Conservation (phyloP, 768 basidiomycete species). For the Rhodocollybia butyracea region DNA sequence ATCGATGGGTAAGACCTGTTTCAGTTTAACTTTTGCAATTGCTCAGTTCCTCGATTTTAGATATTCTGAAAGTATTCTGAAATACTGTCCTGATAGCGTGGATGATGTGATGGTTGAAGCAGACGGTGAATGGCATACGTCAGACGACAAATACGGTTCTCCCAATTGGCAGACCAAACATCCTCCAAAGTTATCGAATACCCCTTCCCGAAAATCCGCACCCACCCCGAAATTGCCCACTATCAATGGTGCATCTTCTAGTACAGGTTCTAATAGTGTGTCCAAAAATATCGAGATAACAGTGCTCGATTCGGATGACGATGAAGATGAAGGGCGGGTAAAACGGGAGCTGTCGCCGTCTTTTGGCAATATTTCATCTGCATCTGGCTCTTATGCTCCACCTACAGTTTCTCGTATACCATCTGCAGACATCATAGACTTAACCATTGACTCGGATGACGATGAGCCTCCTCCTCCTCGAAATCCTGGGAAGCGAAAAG, state of each 20-base stretch:
- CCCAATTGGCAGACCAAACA: constrained; percentile 62
- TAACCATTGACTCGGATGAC: constrained; percentile 79
- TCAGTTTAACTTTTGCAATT: background rate
- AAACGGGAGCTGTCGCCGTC: constrained; percentile 75
- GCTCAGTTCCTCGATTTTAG: constrained; percentile 38
- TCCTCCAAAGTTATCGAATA: constrained; percentile 26
- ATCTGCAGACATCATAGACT: constrained; percentile 68
- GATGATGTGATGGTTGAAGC: constrained; percentile 95
- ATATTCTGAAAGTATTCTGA: constrained; percentile 85
- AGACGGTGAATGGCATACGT: constrained; percentile 94
- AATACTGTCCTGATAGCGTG: constrained; percentile 68
- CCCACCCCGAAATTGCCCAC: constrained; percentile 10
- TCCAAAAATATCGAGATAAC: constrained; percentile 54
- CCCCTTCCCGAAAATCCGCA: constrained; percentile 34
- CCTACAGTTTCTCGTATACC: constrained; percentile 27
- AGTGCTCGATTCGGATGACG: constrained; percentile 71
- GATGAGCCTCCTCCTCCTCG: constrained; percentile 42
- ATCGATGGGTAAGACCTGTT: constrained; percentile 74
- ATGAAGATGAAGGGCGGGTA: constrained; percentile 72
- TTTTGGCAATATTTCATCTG: constrained; percentile 44
- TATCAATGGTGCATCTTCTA: constrained; percentile 21
- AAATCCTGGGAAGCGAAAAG: constrained; percentile 55
- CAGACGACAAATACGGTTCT: constrained; percentile 83
- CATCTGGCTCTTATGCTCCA: constrained; percentile 12
- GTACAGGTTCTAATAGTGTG: constrained; percentile 32